Base-by-base conservation (phyloP, 331 rosid genomes). In the Cydonia oblonga region DNA sequence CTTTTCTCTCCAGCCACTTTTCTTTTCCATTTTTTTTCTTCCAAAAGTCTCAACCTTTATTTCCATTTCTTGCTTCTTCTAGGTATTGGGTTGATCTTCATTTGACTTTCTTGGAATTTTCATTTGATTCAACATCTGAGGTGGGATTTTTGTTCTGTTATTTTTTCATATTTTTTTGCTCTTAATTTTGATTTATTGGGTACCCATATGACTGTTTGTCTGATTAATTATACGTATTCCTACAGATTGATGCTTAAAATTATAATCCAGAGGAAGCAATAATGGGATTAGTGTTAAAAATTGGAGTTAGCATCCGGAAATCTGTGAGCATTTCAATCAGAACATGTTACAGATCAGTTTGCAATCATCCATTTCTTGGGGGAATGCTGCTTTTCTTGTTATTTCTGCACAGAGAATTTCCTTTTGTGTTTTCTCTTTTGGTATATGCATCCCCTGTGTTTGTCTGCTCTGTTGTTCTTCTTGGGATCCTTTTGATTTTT, bases 401-500 rank as follows among this genome's bases (percentile, higher is more conserved):
- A 76, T 69, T 89, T 67, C 71, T 95, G 81, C 80, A 84, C 52
- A 87, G 83, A 84, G 78, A 79, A 64, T 80, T 87, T 78, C 99
- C 99, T 68, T 82, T 74, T 35, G 24, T 81, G 73, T 88, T 87
- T 78, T 89, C 96, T 76, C 54, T 89, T 75, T 83, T 91, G 89
- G 84, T 91, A 29, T 84, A 89, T 81, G 86, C 89, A 30, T 95
- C 90, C 76, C 99, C 97, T 81, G 93, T 95, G 66, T 78, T 89
- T 83, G 82, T 90, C 32, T 89, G 96, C 75, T 88, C 97, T 80
- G 93, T 87, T 85, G 70, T 83, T 85, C 81, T 95, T 78, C 99
- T 95, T 73, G 99, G 99, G 57, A 91, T 90, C 64, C 99, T 95
- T 74, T 80, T 95, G 81, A 91, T 90, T 82, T 86, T 86, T 22